Evolutionary conservation across 192 early-diverging fungal species (phyloP), one percentile per base, ranked within the genome.

Genomic region (Chytriomyces sp.): DNA sequence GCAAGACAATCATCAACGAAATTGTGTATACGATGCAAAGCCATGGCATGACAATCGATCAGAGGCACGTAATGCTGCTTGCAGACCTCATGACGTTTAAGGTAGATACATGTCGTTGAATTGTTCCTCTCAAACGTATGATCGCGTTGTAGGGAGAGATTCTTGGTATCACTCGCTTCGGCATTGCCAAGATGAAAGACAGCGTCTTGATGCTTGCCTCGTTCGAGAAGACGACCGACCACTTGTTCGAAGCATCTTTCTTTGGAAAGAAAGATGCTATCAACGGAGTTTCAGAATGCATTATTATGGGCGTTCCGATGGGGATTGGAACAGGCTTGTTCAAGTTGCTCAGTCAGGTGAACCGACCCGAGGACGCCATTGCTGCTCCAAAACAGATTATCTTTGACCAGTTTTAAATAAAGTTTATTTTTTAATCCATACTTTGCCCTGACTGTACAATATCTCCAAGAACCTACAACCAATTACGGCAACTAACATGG

Each of bases 141-240:
- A 39, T 41, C 55, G 22, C 36, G 54, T 64, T 40, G 31, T 65
- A 91, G 90, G 98, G 98, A 14, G 96, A 99, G 84, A 89, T 99
- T 2, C 82, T 99, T 5, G 98, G 96, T 64, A 97, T 99, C 69
- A 98, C 96, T 39, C 91, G 98, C 26, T 98, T 98, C 77, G 98
- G 98, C 80, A 95, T 99, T 71, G 91, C 96, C 61, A 98, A 99
- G 86, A 99, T 99, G 96, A 97, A 96, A 77, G 96, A 98, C 80
- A 93, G 91, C 77, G 98, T 98, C 14, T 88, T 99, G 72, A 98
- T 98, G 96, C 85, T 99, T 75, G 96, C 96, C 8, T 99, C 96
- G 40, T 99, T 99, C 74, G 98, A 99, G 83, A 99, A 98, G 85
- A 99, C 98, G 0, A 98, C 96, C 0, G 98, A 99, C 73, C 96